phyloP scores from a whole-genome alignment of 2,329 filamentous ascomycete species.

The Colletotrichum sp. region DNA sequence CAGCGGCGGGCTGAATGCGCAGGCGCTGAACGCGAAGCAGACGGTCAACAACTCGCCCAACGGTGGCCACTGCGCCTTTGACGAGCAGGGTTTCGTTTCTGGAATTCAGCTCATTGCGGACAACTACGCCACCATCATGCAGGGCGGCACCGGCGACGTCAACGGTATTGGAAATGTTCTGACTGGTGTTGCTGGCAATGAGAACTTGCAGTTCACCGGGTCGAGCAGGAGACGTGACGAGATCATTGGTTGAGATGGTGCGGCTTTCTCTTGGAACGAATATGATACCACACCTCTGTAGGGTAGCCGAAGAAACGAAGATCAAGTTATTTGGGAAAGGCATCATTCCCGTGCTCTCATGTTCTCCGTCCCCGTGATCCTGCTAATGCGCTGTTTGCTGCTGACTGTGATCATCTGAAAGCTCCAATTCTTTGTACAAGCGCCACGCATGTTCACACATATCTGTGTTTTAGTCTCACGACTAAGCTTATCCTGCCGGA shows the following conservation, averaged over 20 bases:
- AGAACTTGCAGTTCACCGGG: conserved; percentile 45
- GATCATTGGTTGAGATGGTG: conserved; percentile 9
- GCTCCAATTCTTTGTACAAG: too few species aligned
- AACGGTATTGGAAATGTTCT: conserved; percentile 53
- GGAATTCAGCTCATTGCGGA: conserved; percentile 62
- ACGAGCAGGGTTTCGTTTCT: conserved; percentile 56
- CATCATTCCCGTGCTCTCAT: not conserved
- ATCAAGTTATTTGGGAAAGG: not conserved
- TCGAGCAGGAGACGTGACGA: conserved; percentile 6
- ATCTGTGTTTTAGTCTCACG: too few species aligned
- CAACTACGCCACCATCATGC: conserved; percentile 58
- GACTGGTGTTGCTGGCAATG: conserved; percentile 53
- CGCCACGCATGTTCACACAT: too few species aligned
- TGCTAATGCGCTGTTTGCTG: not conserved
- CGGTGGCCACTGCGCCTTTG: conserved; percentile 65
- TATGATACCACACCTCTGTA: not conserved
- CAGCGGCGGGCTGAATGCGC: conserved; percentile 44
- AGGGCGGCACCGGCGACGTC: conserved; percentile 55
- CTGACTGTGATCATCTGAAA: too few species aligned
- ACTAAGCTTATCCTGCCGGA: too few species aligned
- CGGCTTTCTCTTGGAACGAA: not conserved
- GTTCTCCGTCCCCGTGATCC: not conserved
- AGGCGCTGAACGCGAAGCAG: conserved; percentile 55
- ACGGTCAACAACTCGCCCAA: conserved; percentile 61
- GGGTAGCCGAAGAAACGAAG: not conserved